Base-by-base conservation (phyloP, 768 basidiomycete species). In the Naganishia vishniacii region DNA sequence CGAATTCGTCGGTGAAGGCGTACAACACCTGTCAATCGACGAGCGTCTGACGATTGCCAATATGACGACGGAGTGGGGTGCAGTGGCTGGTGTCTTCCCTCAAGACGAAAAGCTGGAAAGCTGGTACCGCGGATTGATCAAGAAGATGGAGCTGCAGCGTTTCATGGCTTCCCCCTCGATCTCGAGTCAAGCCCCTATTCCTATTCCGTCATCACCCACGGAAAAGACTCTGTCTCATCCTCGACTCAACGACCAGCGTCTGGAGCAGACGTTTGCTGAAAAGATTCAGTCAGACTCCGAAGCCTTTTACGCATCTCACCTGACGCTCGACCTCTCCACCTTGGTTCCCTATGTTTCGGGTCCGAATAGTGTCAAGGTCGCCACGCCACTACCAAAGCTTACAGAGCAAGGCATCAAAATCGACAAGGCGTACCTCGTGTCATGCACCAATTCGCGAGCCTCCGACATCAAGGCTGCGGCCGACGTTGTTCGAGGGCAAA, bases 21-120 rank as follows among this genome's bases (percentile, higher is more conserved):
- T 97, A 11, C 73, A 83, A 18, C 81, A 84, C 18, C 81, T 99
- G 51, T 78, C 84, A 4, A 83, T 99, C 61, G 94, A 99, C 73
- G 93, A 98, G 70, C 84, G 95, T 44, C 82, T 99, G 48, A 93
- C 94, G 0, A 98, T 98, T 69, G 82, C 92, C n/a, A 98, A 99
- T 77, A 99, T 98, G 95, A 98, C 95, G 5, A 98, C 95, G 31
- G 95, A 99, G 78, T 99, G 95, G 95, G 95, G 95, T 46, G 95
- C 95, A 2, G 83, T 99, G 1, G 92, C 85, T 8, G 95, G 95
- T 32, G 85, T 95, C 7, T 98, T 99, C 81, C 93, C 94, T 0
- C 86, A 90, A 5, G 95, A 99, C 73, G 81, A 85, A 20, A 85
- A 83, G 9, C 82, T 92, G 20, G 73, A 92, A 37, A 77, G 84